Percentiles rank a stretch among this genome's conserved stretches.
These are phyloP conservation scores for Globisporangium takayamanum DNA, from an alignment of 352 stramenopile species.

Conservation along the genomic window DNA sequence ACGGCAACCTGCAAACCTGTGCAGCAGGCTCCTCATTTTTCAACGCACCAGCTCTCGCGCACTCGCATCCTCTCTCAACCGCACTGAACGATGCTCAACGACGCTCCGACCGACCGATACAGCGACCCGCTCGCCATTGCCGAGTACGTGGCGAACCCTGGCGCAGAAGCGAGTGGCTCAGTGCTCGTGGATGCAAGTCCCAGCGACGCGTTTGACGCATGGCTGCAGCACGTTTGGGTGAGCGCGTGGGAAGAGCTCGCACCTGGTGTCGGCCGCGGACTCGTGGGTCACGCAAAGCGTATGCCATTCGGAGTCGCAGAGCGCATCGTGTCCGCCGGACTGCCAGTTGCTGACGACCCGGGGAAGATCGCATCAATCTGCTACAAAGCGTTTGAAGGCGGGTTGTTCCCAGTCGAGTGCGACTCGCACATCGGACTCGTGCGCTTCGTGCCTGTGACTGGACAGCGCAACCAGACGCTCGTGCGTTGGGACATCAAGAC, in stretches of 20 bases:
- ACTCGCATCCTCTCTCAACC: background rate
- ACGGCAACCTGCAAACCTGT: too few species aligned
- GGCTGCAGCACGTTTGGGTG: slow-evolving; percentile 44
- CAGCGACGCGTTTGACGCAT: slow-evolving; percentile 37
- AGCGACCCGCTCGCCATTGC: slow-evolving; percentile 34
- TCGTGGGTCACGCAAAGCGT: slow-evolving; percentile 33
- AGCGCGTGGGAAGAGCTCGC: slow-evolving; percentile 22
- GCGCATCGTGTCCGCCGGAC: slow-evolving; percentile 42
- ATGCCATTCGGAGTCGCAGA: slow-evolving; percentile 43
- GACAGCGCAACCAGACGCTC: slow-evolving; percentile 26
- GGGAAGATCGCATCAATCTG: slow-evolving; percentile 36
- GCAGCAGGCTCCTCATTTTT: background rate
- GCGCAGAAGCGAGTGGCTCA: slow-evolving; percentile 39
- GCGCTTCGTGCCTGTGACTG: slow-evolving; percentile 35
- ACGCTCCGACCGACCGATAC: slow-evolving; percentile 22
- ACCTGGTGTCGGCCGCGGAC: slow-evolving; percentile 28
- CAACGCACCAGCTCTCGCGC: background rate
- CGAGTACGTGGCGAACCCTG: slow-evolving; percentile 39
- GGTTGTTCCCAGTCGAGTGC: slow-evolving; percentile 34
- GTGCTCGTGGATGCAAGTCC: slow-evolving; percentile 29
- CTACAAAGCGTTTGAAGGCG: slow-evolving; percentile 45
- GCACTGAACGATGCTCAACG: background rate
- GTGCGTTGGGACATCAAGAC: slow-evolving; percentile 60
- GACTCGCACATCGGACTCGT: slow-evolving; percentile 43
- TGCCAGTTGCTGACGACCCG: slow-evolving; percentile 22